These are phyloP conservation scores for Nephelium lappaceum DNA, from an alignment of 345 rosid genomes.

Conservation along the genomic window DNA sequence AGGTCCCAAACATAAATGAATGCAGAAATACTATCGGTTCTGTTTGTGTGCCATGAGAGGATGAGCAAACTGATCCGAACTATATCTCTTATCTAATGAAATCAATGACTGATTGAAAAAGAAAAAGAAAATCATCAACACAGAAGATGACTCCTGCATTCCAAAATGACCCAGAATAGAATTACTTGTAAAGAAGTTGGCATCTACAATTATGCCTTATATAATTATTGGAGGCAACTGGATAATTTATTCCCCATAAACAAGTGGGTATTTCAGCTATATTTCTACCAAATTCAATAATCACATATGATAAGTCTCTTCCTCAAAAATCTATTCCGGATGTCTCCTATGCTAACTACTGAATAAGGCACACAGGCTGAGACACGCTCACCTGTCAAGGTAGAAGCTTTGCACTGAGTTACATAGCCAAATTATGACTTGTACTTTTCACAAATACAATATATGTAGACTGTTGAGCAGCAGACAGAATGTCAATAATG, in stretches of 20 bases:
- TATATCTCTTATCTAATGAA: background rate
- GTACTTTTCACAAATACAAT: background rate
- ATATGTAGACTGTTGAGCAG: background rate
- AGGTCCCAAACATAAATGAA: too few relatives aligned
- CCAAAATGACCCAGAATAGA: background rate
- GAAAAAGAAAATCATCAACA: background rate
- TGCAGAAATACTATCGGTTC: too few relatives aligned
- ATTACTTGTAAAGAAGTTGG: background rate
- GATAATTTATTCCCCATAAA: background rate
- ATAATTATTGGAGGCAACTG: background rate
- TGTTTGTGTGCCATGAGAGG: too few relatives aligned
- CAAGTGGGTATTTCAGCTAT: too few relatives aligned
- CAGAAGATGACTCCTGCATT: background rate
- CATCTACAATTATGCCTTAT: background rate
- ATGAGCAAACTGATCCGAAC: too few relatives aligned
- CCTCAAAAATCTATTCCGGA: background rate
- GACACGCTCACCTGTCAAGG: background rate
- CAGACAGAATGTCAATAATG: slow-evolving; percentile 9
- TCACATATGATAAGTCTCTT: too few relatives aligned
- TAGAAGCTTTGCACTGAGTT: background rate
- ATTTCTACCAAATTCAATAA: too few relatives aligned
- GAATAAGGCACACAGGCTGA: background rate
- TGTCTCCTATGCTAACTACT: background rate
- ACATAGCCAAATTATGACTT: background rate
- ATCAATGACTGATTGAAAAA: background rate